phyloP scores from a whole-genome alignment of 768 basidiomycete species.

The Phylloporus rhodoxanthus region DNA sequence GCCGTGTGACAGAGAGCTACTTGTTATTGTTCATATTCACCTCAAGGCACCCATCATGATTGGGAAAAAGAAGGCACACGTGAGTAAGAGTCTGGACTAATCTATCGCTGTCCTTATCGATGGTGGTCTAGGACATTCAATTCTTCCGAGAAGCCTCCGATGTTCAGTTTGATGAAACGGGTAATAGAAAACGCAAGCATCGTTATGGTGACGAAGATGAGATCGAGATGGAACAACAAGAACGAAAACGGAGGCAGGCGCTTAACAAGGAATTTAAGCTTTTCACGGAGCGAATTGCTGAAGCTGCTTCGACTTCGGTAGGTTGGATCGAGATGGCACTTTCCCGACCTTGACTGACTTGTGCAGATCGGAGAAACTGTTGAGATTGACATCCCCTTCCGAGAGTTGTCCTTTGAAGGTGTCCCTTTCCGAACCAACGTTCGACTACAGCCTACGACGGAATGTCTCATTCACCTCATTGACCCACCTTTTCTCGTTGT shows the following conservation, averaged over 20 bases:
- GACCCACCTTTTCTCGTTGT: constrained; percentile 96
- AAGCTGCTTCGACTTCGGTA: constrained; percentile 74
- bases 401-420: constrained; percentile 94
- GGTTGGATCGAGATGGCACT: constrained; percentile 22
- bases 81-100: constrained; percentile 33
- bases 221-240: constrained; percentile 97
- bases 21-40: constrained; percentile 92
- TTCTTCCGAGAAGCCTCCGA: constrained; percentile 98
- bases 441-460: constrained; percentile 91
- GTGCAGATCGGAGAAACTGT: constrained; percentile 70
- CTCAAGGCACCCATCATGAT: constrained; percentile 96
- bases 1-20: constrained; percentile 91
- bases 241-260: constrained; percentile 80
- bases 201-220: constrained; percentile 98
- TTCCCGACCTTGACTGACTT: not conserved
- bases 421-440: constrained; percentile 95
- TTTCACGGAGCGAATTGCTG: constrained; percentile 89
- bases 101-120: not conserved
- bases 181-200: constrained; percentile 96
- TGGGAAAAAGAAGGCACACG: constrained; percentile 96
- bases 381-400: constrained; percentile 94
- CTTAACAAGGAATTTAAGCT: constrained; percentile 92
- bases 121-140: constrained; percentile 73
- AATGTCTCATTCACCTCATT: constrained; percentile 91
- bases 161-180: constrained; percentile 97